A percentile compares a stretch with the other conserved stretches of the same genome.
Conservation (phyloP, 805 yeast genomes). For the Candida maltosa region DNA sequence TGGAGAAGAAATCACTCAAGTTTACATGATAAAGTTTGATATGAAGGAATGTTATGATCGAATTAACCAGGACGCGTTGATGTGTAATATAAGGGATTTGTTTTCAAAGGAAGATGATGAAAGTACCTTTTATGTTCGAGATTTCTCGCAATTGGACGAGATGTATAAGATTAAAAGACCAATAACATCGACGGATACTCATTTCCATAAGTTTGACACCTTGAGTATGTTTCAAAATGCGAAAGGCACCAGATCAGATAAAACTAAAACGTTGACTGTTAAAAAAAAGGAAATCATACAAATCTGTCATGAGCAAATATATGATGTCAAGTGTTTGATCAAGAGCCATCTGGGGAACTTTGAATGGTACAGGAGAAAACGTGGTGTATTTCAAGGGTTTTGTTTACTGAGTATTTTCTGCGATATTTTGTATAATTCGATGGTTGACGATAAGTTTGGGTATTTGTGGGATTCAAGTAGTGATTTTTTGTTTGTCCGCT, state of each 20-base stretch:
- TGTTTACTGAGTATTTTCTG: conserved; percentile 73
- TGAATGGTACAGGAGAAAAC: conserved; percentile 37
- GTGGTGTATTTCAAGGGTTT: conserved; percentile 85
- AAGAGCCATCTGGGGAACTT: conserved; percentile 20
- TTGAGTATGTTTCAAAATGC: neutral
- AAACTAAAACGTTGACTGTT: conserved; percentile 30
- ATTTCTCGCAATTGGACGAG: conserved; percentile 1
- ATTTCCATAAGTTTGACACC: neutral
- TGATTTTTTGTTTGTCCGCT: conserved; percentile 43
- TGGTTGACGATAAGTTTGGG: conserved; percentile 41
- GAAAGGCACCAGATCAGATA: conserved; percentile 8
- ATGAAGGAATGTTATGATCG: conserved; percentile 75
- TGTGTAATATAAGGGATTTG: conserved; percentile 28
- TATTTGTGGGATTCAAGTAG: conserved; percentile 8
- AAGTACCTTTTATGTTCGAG: conserved; percentile 14
- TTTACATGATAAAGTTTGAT: conserved; percentile 69
- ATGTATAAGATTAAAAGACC: conserved; percentile 4
- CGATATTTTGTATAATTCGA: conserved; percentile 64
- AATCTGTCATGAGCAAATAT: conserved; percentile 50
- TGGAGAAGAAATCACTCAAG: conserved; percentile 23
- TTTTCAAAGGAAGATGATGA: conserved; percentile 18
- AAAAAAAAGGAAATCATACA: conserved; percentile 42
- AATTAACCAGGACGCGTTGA: conserved; percentile 47
- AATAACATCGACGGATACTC: neutral
- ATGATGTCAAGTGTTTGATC: conserved; percentile 43